Conservation (phyloP, 1,284 basidiomycete species). For the Ceratobasidium sp. region DNA sequence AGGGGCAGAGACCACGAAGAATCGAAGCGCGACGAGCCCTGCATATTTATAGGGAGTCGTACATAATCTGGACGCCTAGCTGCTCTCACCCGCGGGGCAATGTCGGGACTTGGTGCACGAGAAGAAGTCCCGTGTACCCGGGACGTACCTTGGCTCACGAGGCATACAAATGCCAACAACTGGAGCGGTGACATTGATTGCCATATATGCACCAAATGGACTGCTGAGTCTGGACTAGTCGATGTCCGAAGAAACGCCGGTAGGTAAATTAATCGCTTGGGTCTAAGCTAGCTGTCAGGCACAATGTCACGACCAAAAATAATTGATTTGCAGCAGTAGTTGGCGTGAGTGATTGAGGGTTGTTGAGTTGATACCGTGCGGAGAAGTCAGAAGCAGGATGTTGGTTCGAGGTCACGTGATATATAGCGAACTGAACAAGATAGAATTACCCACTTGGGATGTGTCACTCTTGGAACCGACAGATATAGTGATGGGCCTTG, state of each 20-base stretch:
- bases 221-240: background rate
- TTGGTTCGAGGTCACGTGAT: background rate
- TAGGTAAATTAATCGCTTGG: background rate
- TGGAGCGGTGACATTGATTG: background rate
- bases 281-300: background rate
- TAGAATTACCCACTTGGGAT: background rate
- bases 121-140: slow-evolving; percentile 7
- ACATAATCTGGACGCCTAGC: slow-evolving; percentile 30
- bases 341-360: background rate
- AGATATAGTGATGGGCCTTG: background rate
- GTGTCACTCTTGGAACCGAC: too few relatives aligned
- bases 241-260: slow-evolving; percentile 28
- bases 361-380: background rate
- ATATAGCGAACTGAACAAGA: background rate
- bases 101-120: slow-evolving; percentile 7
- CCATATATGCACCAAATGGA: background rate
- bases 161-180: slow-evolving; percentile 3
- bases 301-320: background rate
- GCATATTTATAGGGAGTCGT: slow-evolving; percentile 38
- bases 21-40: slow-evolving; percentile 38
- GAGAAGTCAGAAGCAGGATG: too few relatives aligned
- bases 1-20: slow-evolving; percentile 35
- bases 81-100: slow-evolving; percentile 35
- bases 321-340: background rate
- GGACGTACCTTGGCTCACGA: background rate